Conservation (phyloP, 2,329 filamentous ascomycete species). For the Trichoderma gracile region DNA sequence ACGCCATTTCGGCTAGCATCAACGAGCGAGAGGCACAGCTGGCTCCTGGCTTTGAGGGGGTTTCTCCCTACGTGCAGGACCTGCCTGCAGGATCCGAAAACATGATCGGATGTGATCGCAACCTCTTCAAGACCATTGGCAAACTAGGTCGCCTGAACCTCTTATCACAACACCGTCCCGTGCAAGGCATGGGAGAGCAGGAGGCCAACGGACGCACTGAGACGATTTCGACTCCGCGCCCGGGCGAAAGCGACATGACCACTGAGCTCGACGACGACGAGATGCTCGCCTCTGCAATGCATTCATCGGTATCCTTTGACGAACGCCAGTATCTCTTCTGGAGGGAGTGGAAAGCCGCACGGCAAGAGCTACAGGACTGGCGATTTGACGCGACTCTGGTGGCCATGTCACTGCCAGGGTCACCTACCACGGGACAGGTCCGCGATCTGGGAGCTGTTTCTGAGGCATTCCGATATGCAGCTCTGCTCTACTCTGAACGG, state of each 20-base stretch:
- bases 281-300: constrained; percentile 44
- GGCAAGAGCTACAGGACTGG: constrained; percentile 76
- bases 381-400: constrained; percentile 64
- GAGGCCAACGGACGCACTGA: constrained; percentile 30
- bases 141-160: constrained; percentile 83
- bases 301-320: constrained; percentile 45
- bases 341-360: constrained; percentile 82
- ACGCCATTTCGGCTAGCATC: constrained; percentile 87
- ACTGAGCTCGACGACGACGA: constrained; percentile 58
- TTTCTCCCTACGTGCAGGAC: constrained; percentile 49
- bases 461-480: constrained; percentile 86
- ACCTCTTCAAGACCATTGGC: constrained; percentile 82
- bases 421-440: constrained; percentile 61
- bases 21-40: constrained; percentile 90
- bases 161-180: constrained; percentile 68
- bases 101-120: constrained; percentile 81
- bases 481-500: constrained; percentile 85
- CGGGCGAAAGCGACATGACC: constrained; percentile 68
- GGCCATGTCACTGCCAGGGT: constrained; percentile 51
- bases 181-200: constrained; percentile 43
- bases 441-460: constrained; percentile 79
- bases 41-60: constrained; percentile 63
- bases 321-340: constrained; percentile 71
- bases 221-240: constrained; percentile 48
- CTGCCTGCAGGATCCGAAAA: constrained; percentile 72